Conservation (phyloP, 2,329 filamentous ascomycete genomes). For the Cordyceps militaris region DNA sequence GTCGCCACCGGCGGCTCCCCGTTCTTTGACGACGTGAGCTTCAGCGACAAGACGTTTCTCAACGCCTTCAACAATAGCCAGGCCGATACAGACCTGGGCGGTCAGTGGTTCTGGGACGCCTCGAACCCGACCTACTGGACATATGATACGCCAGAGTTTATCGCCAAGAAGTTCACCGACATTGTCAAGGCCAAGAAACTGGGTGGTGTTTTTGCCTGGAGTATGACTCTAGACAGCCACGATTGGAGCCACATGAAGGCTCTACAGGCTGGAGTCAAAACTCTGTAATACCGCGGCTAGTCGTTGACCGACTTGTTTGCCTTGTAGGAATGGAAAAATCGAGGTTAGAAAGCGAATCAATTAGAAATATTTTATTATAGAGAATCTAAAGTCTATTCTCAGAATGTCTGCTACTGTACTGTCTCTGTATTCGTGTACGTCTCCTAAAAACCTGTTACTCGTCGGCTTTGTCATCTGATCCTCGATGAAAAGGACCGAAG, state of each 20-base stretch:
- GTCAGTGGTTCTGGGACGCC: slow-evolving; percentile 48
- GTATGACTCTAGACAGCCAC: slow-evolving; percentile 41
- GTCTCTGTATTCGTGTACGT: no score
- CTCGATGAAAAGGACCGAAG: no score
- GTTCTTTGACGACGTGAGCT: slow-evolving; percentile 30
- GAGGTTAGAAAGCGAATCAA: no score
- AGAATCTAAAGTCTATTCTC: no score
- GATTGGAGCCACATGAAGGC: slow-evolving; percentile 37
- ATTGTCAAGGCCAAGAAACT: slow-evolving; percentile 35
- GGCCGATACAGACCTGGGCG: slow-evolving; percentile 41
- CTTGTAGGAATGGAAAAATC: no score
- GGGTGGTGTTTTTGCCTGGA: slow-evolving; percentile 49
- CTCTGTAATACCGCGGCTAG: neutral
- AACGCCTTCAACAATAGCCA: slow-evolving; percentile 33
- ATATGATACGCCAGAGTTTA: slow-evolving; percentile 45
- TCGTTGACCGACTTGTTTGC: neutral
- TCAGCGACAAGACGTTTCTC: neutral
- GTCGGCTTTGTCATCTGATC: no score
- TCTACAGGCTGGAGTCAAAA: slow-evolving; percentile 29
- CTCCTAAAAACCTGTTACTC: no score
- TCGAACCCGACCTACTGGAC: slow-evolving; percentile 43
- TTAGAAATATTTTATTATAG: no score
- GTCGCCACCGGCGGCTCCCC: slow-evolving; percentile 32
- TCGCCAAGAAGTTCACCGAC: slow-evolving; percentile 38
- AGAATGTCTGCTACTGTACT: no score